Evolutionary conservation across 2,329 filamentous ascomycete genomes (phyloP), one percentile per base, ranked within the genome.

Genomic region (Fusarium chaquense): DNA sequence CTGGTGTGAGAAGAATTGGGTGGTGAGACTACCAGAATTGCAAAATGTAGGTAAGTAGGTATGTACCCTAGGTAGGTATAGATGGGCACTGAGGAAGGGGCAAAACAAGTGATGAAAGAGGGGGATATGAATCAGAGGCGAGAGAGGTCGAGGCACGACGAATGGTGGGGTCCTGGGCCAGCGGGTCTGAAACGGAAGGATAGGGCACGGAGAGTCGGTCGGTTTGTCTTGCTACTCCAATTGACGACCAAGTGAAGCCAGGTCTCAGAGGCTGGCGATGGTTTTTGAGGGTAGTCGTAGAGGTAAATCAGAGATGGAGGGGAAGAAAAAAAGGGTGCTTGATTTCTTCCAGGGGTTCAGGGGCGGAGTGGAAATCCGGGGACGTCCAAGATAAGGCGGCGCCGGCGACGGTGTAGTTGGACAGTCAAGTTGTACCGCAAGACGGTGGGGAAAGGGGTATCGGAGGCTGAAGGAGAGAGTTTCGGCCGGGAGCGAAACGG

Each of bases 321-420:
- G 18, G 18, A 32, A 30, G 3, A 13, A 20, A 47, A 46, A 59
- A 62, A 24, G 3, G 38, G 33, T 43, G 50, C 28, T 67, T 62
- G 69, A 69, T 36, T 62, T 62, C 43, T 69, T 44, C 62, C 51
- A 71, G 69, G 70, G 69, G 64, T 49, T 69, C 58, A 62, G 68
- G 65, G 53, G 71, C 62, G 58, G 58, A 50, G 65, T 61, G 60
- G 58, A 50, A 67, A 71, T 68, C 65, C 70, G 70, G 72, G 70
- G 56, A 61, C 51, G 58, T 53, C 52, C 41, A 58, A 40, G 50
- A 57, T 58, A 53, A 54, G 60, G 63, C 71, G 72, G 66, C 71
- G 72, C 69, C 71, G 72, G 71, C 71, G 59, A 62, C 47, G 64
- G 69, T 68, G 47, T 55, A 41, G 40, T 55, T 41, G 36, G n/a